Evolutionary conservation across 805 yeast genomes (phyloP).

Genomic region (Schizosaccharomyces pombe): DNA sequence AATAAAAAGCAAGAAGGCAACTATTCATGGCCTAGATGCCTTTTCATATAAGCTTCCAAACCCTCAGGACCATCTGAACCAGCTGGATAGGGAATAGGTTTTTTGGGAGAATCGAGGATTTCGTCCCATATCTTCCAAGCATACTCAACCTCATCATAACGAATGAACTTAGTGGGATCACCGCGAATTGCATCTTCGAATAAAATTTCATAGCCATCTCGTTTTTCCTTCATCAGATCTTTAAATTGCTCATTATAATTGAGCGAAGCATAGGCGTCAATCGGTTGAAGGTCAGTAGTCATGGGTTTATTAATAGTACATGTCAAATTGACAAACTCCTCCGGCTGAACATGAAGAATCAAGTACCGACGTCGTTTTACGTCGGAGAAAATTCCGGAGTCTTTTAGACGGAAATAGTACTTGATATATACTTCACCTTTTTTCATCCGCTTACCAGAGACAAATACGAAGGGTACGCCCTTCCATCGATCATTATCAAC

Average conservation of each 20-base stretch:
- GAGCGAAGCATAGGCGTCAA: slow-evolving; percentile 22
- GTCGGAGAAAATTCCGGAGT: slow-evolving; percentile 57
- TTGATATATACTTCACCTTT: slow-evolving; percentile 88
- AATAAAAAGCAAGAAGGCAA: background rate
- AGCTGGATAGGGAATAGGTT: background rate
- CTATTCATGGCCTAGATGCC: slow-evolving; percentile 19
- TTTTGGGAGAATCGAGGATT: slow-evolving; percentile 15
- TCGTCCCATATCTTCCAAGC: slow-evolving; percentile 44
- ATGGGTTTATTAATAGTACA: slow-evolving; percentile 52
- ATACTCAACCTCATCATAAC: slow-evolving; percentile 89
- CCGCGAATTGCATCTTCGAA: slow-evolving; percentile 76
- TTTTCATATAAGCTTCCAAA: slow-evolving; percentile 8
- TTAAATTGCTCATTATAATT: slow-evolving; percentile 57
- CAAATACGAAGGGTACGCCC: slow-evolving; percentile 83
- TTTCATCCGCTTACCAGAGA: slow-evolving; percentile 91
- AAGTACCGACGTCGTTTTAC: slow-evolving; percentile 76
- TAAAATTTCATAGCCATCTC: slow-evolving; percentile 92
- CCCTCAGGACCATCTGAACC: background rate
- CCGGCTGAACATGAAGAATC: slow-evolving; percentile 82
- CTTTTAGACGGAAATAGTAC: slow-evolving; percentile 49
- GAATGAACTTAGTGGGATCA: slow-evolving; percentile 89
- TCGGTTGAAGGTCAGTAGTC: slow-evolving; percentile 71
- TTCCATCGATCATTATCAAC: slow-evolving; percentile 92
- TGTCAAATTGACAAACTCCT: slow-evolving; percentile 82
- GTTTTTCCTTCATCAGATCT: slow-evolving; percentile 62